Evolutionary conservation across 2,329 filamentous ascomycete genomes (phyloP).

Genomic region (Akanthomyces lecanii): DNA sequence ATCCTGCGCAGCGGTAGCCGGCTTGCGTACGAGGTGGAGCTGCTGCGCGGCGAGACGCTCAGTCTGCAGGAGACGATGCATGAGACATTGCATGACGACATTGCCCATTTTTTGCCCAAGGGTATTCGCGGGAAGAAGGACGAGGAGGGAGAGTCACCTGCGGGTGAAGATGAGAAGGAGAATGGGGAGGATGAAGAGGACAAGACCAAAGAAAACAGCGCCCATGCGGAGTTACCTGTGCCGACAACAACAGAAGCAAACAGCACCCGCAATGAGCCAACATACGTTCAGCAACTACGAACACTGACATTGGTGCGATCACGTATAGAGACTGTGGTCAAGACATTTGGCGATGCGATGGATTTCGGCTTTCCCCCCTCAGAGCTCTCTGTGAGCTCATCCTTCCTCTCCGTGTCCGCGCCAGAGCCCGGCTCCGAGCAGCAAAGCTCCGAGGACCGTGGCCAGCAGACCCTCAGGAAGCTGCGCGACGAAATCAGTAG

Average conservation of each 20-base stretch:
- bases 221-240: not conserved
- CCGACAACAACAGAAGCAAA: conserved; percentile 8
- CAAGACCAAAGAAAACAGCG: conserved; percentile 18
- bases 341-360: conserved; percentile 92
- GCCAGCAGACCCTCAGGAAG: conserved; percentile 70
- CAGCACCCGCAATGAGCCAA: conserved; percentile 45
- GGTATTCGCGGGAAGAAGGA: conserved; percentile 32
- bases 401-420: conserved; percentile 84
- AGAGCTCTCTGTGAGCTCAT: conserved; percentile 76
- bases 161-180: conserved; percentile 18
- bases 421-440: conserved; percentile 64
- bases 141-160: conserved; percentile 24
- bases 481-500: conserved; percentile 68
- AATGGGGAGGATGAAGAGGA: conserved; percentile 9
- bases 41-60: conserved; percentile 81
- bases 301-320: conserved; percentile 77
- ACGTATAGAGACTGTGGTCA: conserved; percentile 84
- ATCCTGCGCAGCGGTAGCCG: conserved; percentile 85
- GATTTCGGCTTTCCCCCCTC: conserved; percentile 89
- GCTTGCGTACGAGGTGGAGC: conserved; percentile 89
- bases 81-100: conserved; percentile 66
- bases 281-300: conserved; percentile 72
- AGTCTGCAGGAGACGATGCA: conserved; percentile 74
- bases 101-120: conserved; percentile 65
- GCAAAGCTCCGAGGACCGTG: conserved; percentile 78